Conservation (phyloP, 148 eudicot genomes). For the Amaranthus cruentus region DNA sequence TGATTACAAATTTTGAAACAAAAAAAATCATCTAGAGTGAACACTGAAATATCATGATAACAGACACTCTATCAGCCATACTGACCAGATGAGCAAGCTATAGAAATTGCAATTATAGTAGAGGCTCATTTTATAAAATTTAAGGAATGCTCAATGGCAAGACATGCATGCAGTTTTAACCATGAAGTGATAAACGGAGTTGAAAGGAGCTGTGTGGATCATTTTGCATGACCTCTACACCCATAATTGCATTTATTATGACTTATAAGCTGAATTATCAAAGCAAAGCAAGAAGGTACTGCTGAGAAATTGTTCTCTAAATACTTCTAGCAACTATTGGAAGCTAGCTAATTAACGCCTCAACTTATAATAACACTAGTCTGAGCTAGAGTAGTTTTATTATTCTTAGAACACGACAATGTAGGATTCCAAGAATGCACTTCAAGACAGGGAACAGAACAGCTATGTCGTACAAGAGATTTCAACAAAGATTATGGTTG, state of each 20-base stretch:
- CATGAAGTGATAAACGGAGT: not conserved
- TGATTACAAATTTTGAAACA: not conserved
- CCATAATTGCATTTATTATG: not conserved
- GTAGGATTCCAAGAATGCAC: not conserved
- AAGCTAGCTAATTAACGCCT: not conserved
- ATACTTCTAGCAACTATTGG: not conserved
- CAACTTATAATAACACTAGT: not conserved
- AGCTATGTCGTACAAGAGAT: slow-evolving; percentile 1
- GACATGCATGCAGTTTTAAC: not conserved
- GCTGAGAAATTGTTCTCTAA: not conserved
- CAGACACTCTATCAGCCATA: not conserved
- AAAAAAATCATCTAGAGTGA: not conserved
- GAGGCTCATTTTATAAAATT: not conserved
- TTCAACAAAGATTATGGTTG: not conserved
- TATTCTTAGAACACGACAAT: not conserved
- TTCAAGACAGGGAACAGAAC: not conserved
- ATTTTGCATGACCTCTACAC: not conserved
- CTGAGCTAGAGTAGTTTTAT: not conserved
- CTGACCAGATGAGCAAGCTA: not conserved
- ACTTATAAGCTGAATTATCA: slow-evolving; percentile 2
- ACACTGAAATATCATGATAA: not conserved
- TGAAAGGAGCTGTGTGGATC: not conserved
- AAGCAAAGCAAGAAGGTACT: not conserved
- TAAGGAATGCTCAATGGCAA: not conserved
- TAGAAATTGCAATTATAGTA: slow-evolving; percentile 5